Conservation (phyloP, 345 rosid genomes). For the Jatropha curcas region DNA sequence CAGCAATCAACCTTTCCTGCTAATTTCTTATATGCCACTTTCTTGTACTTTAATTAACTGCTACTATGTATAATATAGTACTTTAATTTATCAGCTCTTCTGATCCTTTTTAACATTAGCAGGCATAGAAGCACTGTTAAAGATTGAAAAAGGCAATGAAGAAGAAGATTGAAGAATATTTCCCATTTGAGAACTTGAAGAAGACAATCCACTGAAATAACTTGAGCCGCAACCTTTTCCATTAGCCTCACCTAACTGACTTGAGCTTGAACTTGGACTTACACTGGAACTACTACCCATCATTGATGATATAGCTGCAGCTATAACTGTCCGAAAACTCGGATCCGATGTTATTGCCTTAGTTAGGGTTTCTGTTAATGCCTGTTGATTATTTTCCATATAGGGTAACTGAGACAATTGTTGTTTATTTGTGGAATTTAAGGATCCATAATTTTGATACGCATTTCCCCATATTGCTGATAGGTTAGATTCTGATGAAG, state of each 20-base stretch:
- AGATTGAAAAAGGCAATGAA: conserved; percentile 49
- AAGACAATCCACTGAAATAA: conserved; percentile 46
- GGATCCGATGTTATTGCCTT: conserved; percentile 24
- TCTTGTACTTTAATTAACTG: not conserved
- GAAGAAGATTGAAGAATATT: conserved; percentile 34
- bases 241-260: conserved; percentile 11
- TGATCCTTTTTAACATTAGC: conserved; percentile 38
- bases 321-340: conserved; percentile 37
- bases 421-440: conserved; percentile 33
- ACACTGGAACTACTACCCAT: conserved; percentile 31
- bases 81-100: conserved; percentile 33
- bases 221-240: conserved; percentile 51
- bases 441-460: conserved; percentile 24
- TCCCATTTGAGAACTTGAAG: conserved; percentile 37
- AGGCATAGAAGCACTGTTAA: conserved; percentile 42
- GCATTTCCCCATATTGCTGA: conserved; percentile 58
- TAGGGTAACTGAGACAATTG: conserved; percentile 25
- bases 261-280: conserved; percentile 13
- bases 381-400: conserved; percentile 39
- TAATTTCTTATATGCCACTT: not conserved
- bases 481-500: conserved; percentile 43
- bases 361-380: conserved; percentile 23
- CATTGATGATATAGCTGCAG: conserved; percentile 75
- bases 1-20: not conserved
- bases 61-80: not conserved